Conservation (phyloP, 345 rosid genomes). For the Linum usitatissimum region DNA sequence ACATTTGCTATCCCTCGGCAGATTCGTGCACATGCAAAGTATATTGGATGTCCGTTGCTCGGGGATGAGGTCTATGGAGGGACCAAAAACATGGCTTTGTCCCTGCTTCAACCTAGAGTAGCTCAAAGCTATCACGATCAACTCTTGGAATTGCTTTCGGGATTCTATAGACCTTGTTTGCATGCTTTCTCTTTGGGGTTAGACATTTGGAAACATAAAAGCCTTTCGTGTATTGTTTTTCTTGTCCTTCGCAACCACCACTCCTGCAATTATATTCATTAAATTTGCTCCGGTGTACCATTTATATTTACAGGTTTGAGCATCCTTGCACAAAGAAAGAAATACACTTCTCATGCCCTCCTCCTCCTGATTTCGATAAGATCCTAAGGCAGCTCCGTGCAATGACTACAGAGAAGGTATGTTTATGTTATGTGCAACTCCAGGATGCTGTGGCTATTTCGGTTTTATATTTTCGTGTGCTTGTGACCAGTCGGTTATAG, state of each 20-base stretch:
- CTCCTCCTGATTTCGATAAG: conserved; percentile 64
- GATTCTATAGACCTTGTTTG: conserved; percentile 79
- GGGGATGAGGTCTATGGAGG: conserved; percentile 92
- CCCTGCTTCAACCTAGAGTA: conserved; percentile 51
- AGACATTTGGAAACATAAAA: conserved; percentile 19
- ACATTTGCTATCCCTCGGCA: conserved; percentile 14
- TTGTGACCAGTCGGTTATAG: too few relatives aligned
- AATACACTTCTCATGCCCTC: conserved; percentile 55
- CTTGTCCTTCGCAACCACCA: too few relatives aligned
- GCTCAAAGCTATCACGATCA: conserved; percentile 29
- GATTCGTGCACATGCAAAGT: conserved; percentile 95
- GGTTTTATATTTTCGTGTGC: too few relatives aligned
- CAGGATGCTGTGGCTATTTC: too few relatives aligned
- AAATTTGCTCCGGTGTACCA: neutral
- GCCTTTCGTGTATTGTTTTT: neutral
- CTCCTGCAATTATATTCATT: neutral
- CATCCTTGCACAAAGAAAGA: conserved; percentile 60
- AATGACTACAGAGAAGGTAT: conserved; percentile 51
- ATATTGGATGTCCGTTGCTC: conserved; percentile 60
- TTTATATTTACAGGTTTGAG: conserved; percentile 40
- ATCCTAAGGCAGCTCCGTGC: conserved; percentile 44
- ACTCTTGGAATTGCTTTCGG: conserved; percentile 40
- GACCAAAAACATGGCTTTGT: conserved; percentile 66
- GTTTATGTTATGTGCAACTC: conserved; percentile 8
- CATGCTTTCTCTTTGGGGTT: conserved; percentile 86